Base-by-base conservation (phyloP, 148 eudicot species). In the Chenopodium formosanum region DNA sequence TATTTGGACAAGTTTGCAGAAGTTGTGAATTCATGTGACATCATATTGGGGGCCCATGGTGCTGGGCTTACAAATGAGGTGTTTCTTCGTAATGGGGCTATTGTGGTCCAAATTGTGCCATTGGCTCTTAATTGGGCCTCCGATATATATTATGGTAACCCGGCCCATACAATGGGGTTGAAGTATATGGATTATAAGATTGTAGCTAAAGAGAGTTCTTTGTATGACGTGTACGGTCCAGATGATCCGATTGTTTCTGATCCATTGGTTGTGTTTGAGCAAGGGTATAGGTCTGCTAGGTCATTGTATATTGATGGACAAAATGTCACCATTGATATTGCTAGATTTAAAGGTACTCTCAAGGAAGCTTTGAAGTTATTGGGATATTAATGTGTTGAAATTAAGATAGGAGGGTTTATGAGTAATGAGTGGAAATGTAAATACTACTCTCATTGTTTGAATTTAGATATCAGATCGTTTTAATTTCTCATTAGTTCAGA, bases 11-110 rank as follows among this genome's bases (percentile, higher is more conserved):
- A 72, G 23, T 86, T 92, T 60, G 79, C 89, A 1, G 46, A 67
- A 29, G 31, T 84, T 63, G 83, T 92, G 19, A 90, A 82, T 68
- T 82, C 88, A 29, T 86, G 89, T 65, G 89, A 89, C 68, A 90
- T 92, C 0, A 72, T 90, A 46, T 84, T 92, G 10, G 93, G 89
- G 17, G 88, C 85, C 40, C 93, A 90, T 31, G 95, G 95, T 2
- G 95, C 93, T 17, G 93, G 92, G 32, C 77, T 92, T 0, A 83
- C 90, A 19, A 88, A 92, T 62, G 84, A 76, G 19, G 6, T 92
- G 70, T 90, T 92, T 87, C 76, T 92, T 84, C 84, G 89, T 0
- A 34, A 70, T 17, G 92, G 95, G 44, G 88, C 90, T 0, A 87
- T 89, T 4, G 37, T 89, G 84, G 81, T 90, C 66, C 95, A 92